Evolutionary conservation across 2,329 filamentous ascomycete genomes (phyloP), one percentile per base, ranked within the genome.

Genomic region (Samsoniella hepiali): DNA sequence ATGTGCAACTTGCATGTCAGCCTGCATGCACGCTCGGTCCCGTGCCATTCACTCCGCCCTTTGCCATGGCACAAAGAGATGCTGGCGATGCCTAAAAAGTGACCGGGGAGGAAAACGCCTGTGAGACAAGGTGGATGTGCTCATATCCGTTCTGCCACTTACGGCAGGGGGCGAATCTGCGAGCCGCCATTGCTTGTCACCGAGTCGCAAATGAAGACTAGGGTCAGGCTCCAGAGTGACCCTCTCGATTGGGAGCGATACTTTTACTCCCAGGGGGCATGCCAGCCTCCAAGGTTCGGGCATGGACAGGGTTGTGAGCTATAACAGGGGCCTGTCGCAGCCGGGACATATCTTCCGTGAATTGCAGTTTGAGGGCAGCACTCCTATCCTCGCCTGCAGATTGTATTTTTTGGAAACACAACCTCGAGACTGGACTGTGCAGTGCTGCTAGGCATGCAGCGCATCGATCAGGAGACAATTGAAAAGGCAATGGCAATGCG

Each of bases 21-120:
- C 47, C 29, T 61, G 58, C 58, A 61, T 61, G 45, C 49, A 44
- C 38, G 38, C 29, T 34, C 29, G 58, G 58, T 61, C 58, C 45
- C 58, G 58, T 61, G 58, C 34, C 36, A 53, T 45, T 61, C 29
- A 42, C 15, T 54, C 58, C 49, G 49, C 58, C 49, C 42, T 51
- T n/a, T 51, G 22, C 45, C 56, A 38, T 47, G 31, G 17, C 29
- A 32, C 29, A 45, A 22, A 10, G 27, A 44, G 38, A 22, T 47
- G n/a, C 40, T 32, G 7, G 36, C 36, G 17, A 29, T 55, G 34
- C 22, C 38, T 22, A 5, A 40, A 15, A 32, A 27, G 32, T 58
- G 56, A 49, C 44, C 27, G 22, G 44, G 42, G 32, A 34, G 32
- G 17, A 38, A 58, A 58, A 49, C 44, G 49, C 13, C 49, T 11